Evolutionary conservation across 495 filamentous ascomycete genomes (phyloP), one percentile per base, ranked within the genome.

Genomic region (Penicillium fimorum): DNA sequence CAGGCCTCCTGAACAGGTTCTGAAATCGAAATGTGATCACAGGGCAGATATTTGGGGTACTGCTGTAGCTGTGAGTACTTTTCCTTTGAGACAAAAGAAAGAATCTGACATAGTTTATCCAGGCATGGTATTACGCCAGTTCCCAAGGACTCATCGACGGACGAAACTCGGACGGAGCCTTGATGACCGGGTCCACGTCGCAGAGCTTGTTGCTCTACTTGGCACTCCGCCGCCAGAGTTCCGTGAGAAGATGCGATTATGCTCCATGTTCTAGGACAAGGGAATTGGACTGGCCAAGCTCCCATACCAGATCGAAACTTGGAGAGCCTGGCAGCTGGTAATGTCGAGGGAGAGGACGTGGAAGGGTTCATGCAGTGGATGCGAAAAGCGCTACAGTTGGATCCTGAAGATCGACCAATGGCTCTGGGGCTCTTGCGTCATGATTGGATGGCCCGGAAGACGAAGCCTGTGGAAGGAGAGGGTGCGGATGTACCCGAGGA

Each of bases 361-460:
- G 61, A 68, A 18, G 57, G 58, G 27, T 81, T 79, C 52, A 50
- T 81, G 30, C 22, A 56, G 2, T 70, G 77, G 57, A 61, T 79
- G 40, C 43, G 63, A 20, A 55, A 41, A 50, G 75, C 76, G 62
- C 54, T 82, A 44, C 71, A 72, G 49, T 80, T 78, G 77, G 58
- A 66, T 13, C 77, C 78, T 10, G 57, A 67, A 29, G 62, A 77
- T 13, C 62, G 77, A 8, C 64, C 62, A 37, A 73, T 72, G 11
- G 76, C 78, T 5, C 54, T 64, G 45, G 65, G 74, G 51, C 53
- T 80, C 7, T 55, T 76, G 30, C 59, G 70, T 1, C 69, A 80
- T 60, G 62, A 62, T 35, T 79, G 75, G 75, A 44, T 79, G 45
- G 18, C 35, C 5, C 25, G 22, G 37, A 51, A 29, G n/a, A 27